Evolutionary conservation across 345 rosid genomes (phyloP).

Genomic region (Sisymbrium irio): DNA sequence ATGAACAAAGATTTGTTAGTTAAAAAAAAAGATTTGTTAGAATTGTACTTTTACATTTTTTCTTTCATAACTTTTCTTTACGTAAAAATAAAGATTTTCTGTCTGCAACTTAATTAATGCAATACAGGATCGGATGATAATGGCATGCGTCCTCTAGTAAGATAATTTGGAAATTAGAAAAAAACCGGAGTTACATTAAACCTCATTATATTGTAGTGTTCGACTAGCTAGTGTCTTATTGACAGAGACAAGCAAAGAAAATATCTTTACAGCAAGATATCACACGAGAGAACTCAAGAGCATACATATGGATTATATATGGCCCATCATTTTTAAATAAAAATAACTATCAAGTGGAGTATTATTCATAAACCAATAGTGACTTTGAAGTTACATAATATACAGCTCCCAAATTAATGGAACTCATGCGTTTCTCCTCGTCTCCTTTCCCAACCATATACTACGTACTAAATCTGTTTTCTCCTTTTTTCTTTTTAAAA

Average conservation of each 20-base stretch:
- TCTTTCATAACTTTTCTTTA: neutral
- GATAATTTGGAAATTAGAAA: neutral
- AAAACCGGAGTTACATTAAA: neutral
- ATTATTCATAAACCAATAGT: neutral
- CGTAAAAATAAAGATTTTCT: neutral
- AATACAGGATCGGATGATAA: neutral
- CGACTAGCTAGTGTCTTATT: neutral
- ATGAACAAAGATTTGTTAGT: neutral
- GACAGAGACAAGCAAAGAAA: neutral
- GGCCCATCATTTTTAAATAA: neutral
- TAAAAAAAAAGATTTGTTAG: no score
- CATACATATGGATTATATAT: neutral
- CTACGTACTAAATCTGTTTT: neutral
- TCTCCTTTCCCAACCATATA: conserved; percentile 28
- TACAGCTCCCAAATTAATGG: conserved; percentile 31
- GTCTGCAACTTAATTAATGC: neutral
- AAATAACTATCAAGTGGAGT: no score
- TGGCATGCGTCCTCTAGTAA: neutral
- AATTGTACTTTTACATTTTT: neutral
- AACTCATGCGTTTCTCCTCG: conserved; percentile 33
- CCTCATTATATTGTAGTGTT: neutral
- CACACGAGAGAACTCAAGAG: conserved; percentile 15
- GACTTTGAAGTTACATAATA: conserved; percentile 13
- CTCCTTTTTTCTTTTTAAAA: neutral
- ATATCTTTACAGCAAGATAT: neutral